Percentiles rank a stretch among this genome's conserved stretches.
Conservation (phyloP, 2,329 filamentous ascomycete species). For the Endoconidiophora laricicola region DNA sequence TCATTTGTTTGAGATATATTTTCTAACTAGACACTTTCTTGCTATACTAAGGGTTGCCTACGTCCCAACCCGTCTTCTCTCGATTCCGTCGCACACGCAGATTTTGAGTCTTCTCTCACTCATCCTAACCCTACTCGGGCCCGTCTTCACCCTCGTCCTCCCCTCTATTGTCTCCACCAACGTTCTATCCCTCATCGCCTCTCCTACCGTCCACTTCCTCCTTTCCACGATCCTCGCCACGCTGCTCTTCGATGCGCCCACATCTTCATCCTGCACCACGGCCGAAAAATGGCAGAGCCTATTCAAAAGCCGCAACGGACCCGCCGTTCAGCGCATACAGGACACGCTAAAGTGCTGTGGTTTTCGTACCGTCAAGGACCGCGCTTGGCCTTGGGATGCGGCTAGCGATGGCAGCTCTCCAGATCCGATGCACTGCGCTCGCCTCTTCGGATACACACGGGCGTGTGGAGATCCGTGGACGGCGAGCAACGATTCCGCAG, state of each 20-base stretch:
- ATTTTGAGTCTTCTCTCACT: not conserved
- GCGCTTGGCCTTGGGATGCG: slow-evolving; percentile 42
- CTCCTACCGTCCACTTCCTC: not conserved
- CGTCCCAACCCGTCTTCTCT: too few species aligned
- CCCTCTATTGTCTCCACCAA: not conserved
- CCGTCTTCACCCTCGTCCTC: not conserved
- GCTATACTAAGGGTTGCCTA: not conserved
- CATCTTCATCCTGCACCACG: slow-evolving; percentile 12
- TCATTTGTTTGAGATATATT: not conserved
- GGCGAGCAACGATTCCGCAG: slow-evolving; percentile 11
- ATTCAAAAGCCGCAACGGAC: slow-evolving; percentile 27
- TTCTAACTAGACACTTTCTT: not conserved
- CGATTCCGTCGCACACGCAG: not conserved
- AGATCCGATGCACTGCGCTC: slow-evolving; percentile 16
- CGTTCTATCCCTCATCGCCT: not conserved
- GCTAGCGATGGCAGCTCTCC: slow-evolving; percentile 24
- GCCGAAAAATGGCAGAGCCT: slow-evolving; percentile 15
- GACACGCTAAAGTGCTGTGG: slow-evolving; percentile 53
- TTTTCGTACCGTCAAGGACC: slow-evolving; percentile 38
- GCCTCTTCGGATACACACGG: slow-evolving; percentile 24
- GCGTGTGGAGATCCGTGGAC: slow-evolving; percentile 41
- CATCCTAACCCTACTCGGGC: not conserved
- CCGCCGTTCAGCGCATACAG: slow-evolving; percentile 41
- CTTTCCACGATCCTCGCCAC: slow-evolving; percentile 24
- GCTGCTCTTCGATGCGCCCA: slow-evolving; percentile 20